Base-by-base conservation (phyloP, 495 filamentous ascomycete genomes). In the Cairneyella variabilis region DNA sequence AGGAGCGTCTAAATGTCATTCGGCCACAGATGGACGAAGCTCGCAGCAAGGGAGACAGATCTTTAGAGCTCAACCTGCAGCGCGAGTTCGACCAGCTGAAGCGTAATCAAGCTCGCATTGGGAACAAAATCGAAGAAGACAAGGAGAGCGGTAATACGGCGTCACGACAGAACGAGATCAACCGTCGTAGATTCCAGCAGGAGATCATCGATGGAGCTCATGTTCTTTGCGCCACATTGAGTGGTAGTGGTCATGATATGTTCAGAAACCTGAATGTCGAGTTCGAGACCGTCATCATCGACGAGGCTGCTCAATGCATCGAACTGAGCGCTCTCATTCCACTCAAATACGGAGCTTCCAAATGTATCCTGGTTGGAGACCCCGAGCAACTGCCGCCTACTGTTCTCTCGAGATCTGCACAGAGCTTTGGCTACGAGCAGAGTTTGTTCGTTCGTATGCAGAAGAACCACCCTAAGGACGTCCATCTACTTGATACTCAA, bases 381-480 rank as follows among this genome's bases (percentile, higher is more conserved):
- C 93, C 93, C 0, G 96, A 98, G 63, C 93, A 98, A 64, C 72
- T 98, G 56, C 93, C 93, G 3, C 93, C 93, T 2, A 98, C 93
- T 1, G 93, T 98, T 23, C 78, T 98, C 21, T 97, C 95, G 14
- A 86, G 89, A 61, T 90, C 91, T 60, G 93, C 95, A 14, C 90
- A 91, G 12, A 80, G 84, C 37, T 97, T 91, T 68, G 88, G 91
- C 56, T 98, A 97, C 70, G 95, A 97, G 64, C 92, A 97, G 72
- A 95, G 89, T 74, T 75, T 98, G 68, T 98, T 98, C 71, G 93
- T 97, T 37, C 85, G 93, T 25, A 98, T 98, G 95, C 91, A 97
- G 64, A 78, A 80, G 56, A 97, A 97, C 56, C 85, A 91, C 58
- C 85, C 90, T 1, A 73, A 84, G 36, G 86, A 95, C 59, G 85